These are phyloP conservation scores for Iris pallida DNA, from an alignment of 116 monocot species.

Conservation along the genomic window DNA sequence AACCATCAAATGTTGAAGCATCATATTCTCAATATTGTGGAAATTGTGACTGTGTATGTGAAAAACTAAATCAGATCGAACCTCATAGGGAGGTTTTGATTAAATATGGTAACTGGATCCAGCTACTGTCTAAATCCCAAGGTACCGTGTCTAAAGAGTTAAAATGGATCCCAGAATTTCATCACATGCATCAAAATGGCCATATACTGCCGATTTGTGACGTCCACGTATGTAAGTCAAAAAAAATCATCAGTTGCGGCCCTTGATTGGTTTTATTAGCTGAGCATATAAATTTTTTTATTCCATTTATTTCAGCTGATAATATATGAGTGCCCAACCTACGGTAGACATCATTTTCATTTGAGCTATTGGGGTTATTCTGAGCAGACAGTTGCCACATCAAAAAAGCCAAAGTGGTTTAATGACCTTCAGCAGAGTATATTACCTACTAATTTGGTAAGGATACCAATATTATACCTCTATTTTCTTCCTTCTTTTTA, in stretches of 20 bases:
- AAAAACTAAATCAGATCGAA: slow-evolving; percentile 20
- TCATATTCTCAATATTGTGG: neutral
- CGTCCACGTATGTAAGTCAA: slow-evolving; percentile 92
- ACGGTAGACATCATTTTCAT: slow-evolving; percentile 58
- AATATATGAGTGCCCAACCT: slow-evolving; percentile 53
- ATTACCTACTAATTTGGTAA: slow-evolving; percentile 51
- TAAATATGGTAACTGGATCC: slow-evolving; percentile 44
- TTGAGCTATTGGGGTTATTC: slow-evolving; percentile 47
- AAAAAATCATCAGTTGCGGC: slow-evolving; percentile 13
- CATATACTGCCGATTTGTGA: slow-evolving; percentile 22
- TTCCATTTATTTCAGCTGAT: slow-evolving; percentile 51
- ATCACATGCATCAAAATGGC: slow-evolving; percentile 49
- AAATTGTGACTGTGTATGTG: slow-evolving; percentile 30
- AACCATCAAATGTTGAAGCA: slow-evolving; percentile 7
- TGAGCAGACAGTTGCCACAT: slow-evolving; percentile 3
- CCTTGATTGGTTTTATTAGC: slow-evolving; percentile 5
- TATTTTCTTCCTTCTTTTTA: neutral
- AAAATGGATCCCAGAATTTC: slow-evolving; percentile 46
- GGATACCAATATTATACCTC: slow-evolving; percentile 41
- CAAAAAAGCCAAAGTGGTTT: slow-evolving; percentile 60
- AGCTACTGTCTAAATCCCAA: slow-evolving; percentile 16
- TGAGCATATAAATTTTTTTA: slow-evolving; percentile 4
- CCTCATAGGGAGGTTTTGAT: slow-evolving; percentile 17
- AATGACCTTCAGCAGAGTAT: slow-evolving; percentile 38
- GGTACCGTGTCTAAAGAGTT: slow-evolving; percentile 10